Evolutionary conservation across 2,329 filamentous ascomycete species (phyloP).

Genomic region (Xylariaceae sp.): DNA sequence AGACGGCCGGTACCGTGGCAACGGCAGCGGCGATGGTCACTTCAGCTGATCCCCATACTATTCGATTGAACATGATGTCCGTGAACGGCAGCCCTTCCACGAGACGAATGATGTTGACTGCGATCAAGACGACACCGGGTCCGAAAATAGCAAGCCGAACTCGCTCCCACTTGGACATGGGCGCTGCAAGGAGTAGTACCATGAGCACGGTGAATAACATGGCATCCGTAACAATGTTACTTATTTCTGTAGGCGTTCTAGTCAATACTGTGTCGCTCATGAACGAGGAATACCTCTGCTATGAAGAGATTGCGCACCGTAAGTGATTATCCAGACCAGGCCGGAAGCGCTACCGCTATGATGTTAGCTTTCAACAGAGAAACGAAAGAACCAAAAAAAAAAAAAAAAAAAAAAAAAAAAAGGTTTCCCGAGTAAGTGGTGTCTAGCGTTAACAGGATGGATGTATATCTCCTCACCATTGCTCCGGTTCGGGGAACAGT

Average conservation of each 20-base stretch:
- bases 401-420: too few relatives aligned
- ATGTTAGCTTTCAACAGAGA: too few relatives aligned
- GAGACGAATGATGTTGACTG: slow-evolving; percentile 16
- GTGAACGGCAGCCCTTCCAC: slow-evolving; percentile 1
- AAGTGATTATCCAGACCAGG: slow-evolving; percentile 16
- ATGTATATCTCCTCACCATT: slow-evolving; percentile 1
- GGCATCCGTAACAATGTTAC: slow-evolving; percentile 15
- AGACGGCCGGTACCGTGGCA: slow-evolving; percentile 16
- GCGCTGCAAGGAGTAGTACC: slow-evolving; percentile 7
- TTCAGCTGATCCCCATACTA: slow-evolving; percentile 19
- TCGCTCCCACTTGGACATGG: slow-evolving; percentile 1
- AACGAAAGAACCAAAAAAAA: too few relatives aligned
- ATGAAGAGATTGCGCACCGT: slow-evolving; percentile 8
- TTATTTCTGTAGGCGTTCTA: slow-evolving; percentile 8
- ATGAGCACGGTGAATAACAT: slow-evolving; percentile 13
- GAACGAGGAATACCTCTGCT: background rate
- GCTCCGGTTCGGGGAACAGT: background rate
- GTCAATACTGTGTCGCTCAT: background rate
- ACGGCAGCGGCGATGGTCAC: slow-evolving; percentile 11
- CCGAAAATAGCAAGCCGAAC: slow-evolving; percentile 5
- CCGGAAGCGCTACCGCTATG: slow-evolving; percentile 2
- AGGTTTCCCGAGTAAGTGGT: background rate
- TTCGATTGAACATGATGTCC: slow-evolving; percentile 1
- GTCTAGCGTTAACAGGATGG: background rate
- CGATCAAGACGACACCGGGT: slow-evolving; percentile 9